phyloP scores from a whole-genome alignment of 2,329 filamentous ascomycete species.

The Colletotrichum orbiculare region DNA sequence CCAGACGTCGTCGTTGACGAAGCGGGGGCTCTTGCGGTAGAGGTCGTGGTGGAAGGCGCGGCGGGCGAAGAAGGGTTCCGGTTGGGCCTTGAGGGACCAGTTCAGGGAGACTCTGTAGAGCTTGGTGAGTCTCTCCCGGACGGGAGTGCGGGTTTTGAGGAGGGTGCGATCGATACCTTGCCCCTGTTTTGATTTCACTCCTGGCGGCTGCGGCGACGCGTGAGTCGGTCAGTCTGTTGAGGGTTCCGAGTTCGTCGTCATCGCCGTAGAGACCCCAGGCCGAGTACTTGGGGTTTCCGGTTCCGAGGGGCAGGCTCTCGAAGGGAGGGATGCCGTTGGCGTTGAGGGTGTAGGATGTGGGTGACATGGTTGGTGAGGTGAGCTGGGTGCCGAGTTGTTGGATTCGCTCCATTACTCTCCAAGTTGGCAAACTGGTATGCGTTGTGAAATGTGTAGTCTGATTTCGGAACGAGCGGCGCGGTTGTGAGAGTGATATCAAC shows the following conservation, averaged over 20 bases:
- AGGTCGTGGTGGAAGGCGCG: slow-evolving; percentile 44
- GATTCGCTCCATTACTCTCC: slow-evolving; percentile 13
- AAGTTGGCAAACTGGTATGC: too few species aligned
- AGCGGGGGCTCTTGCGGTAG: slow-evolving; percentile 42
- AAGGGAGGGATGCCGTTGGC: slow-evolving; percentile 58
- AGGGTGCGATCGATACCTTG: slow-evolving; percentile 47
- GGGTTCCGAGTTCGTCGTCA: slow-evolving; percentile 67
- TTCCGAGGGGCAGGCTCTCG: slow-evolving; percentile 58
- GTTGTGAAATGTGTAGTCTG: too few species aligned
- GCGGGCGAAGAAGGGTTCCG: slow-evolving; percentile 47
- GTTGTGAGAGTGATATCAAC: not conserved
- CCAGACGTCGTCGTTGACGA: slow-evolving; percentile 48
- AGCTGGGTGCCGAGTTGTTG: slow-evolving; percentile 8
- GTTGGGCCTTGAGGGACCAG: slow-evolving; percentile 48
- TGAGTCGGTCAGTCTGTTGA: slow-evolving; percentile 69
- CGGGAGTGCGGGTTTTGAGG: not conserved
- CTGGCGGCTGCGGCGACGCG: slow-evolving; percentile 62
- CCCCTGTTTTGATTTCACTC: slow-evolving; percentile 65
- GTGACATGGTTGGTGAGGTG: not conserved
- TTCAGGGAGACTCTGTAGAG: slow-evolving; percentile 45
- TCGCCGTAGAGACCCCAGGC: slow-evolving; percentile 65
- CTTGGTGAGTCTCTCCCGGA: not conserved
- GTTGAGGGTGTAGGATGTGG: slow-evolving; percentile 41
- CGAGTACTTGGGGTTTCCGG: slow-evolving; percentile 55
- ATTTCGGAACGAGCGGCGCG: not conserved